phyloP scores from a whole-genome alignment of 345 rosid species.

The Corchorus capsularis region DNA sequence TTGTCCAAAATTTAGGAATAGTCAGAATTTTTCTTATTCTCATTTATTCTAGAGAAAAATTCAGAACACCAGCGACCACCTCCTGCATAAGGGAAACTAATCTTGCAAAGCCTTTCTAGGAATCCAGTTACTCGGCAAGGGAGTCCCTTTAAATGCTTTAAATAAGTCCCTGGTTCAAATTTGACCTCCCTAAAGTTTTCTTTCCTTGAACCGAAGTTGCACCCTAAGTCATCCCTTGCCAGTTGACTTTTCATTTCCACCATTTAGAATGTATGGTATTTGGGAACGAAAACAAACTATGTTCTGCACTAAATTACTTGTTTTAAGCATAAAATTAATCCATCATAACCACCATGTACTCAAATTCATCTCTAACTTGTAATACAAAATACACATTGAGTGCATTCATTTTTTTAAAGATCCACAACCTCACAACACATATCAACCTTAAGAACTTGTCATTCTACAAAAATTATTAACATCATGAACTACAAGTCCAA shows the following conservation, averaged over 20 bases:
- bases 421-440: not conserved
- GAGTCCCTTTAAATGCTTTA: not conserved
- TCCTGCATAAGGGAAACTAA: not conserved
- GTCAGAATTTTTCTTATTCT: not conserved
- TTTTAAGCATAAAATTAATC: not conserved
- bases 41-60: not conserved
- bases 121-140: not conserved
- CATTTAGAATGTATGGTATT: not conserved
- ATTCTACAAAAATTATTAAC: not conserved
- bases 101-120: not conserved
- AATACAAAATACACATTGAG: not conserved
- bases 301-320: not conserved
- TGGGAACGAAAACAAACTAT: not conserved
- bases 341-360: not conserved
- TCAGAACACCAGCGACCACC: not conserved
- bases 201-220: not conserved
- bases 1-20: not conserved
- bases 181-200: not conserved
- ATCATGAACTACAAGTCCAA: not conserved
- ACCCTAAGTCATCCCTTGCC: not conserved
- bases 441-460: not conserved
- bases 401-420: not conserved
- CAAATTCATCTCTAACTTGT: not conserved
- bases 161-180: not conserved
- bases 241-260: not conserved